Conservation (phyloP, 495 filamentous ascomycete genomes). For the Cenococcum geophilum region DNA sequence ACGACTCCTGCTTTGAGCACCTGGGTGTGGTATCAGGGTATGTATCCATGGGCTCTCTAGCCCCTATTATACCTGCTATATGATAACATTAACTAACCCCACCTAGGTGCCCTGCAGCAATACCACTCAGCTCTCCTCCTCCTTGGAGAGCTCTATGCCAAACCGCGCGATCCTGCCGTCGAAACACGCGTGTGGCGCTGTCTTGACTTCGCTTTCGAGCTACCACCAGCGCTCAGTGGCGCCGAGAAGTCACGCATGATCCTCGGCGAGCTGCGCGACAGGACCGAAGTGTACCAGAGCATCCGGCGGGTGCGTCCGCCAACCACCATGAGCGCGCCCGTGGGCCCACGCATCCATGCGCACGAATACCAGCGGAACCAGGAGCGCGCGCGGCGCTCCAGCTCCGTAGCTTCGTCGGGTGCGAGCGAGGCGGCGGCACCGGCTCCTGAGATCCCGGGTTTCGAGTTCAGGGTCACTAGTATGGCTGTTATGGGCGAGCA, state of each 20-base stretch:
- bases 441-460: background rate
- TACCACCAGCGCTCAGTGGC: constrained; percentile 44
- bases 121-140: constrained; percentile 46
- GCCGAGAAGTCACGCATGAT: constrained; percentile 42
- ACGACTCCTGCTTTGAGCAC: constrained; percentile 45
- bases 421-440: background rate
- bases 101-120: constrained; percentile 41
- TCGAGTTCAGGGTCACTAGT: background rate
- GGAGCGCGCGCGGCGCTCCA: background rate
- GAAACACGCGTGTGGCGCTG: constrained; percentile 62
- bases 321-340: constrained; percentile 27
- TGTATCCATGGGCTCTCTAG: too few species aligned
- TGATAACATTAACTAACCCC: too few species aligned
- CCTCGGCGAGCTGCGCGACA: constrained; percentile 39
- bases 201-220: constrained; percentile 63
- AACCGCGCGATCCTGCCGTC: constrained; percentile 42
- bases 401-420: background rate
- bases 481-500: background rate
- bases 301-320: constrained; percentile 40
- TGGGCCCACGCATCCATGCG: constrained; percentile 1
- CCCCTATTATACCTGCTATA: too few species aligned
- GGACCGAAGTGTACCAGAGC: constrained; percentile 37
- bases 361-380: background rate
- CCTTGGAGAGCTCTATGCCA: constrained; percentile 48
- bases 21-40: constrained; percentile 42